These are phyloP conservation scores for Oemleria cerasiformis DNA, from an alignment of 306 rosid species.

Conservation along the genomic window DNA sequence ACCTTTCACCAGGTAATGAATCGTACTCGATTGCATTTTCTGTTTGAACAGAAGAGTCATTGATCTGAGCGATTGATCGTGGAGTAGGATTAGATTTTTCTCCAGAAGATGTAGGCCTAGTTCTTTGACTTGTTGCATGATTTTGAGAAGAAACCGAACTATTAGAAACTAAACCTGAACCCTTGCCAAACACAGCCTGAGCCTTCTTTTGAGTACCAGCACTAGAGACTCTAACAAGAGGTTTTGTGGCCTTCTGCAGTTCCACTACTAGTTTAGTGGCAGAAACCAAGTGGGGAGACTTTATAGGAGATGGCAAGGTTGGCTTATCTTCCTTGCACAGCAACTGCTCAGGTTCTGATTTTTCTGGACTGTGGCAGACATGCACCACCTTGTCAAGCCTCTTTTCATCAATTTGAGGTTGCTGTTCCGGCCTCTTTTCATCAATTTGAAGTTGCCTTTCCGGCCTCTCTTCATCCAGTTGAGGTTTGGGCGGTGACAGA, in stretches of 20 bases:
- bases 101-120: conserved; percentile 45
- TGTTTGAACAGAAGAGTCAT: conserved; percentile 40
- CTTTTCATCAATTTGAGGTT: conserved; percentile 30
- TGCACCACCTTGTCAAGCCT: conserved; percentile 38
- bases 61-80: conserved; percentile 35
- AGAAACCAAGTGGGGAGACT: conserved; percentile 52
- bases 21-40: conserved; percentile 48
- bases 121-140: conserved; percentile 47
- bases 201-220: conserved; percentile 49
- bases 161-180: conserved; percentile 25
- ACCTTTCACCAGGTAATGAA: conserved; percentile 66
- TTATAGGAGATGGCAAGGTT: conserved; percentile 52
- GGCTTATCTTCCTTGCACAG: conserved; percentile 49
- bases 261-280: conserved; percentile 45
- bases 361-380: conserved; percentile 40
- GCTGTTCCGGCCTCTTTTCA: conserved; percentile 23
- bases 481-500: conserved; percentile 37
- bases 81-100: conserved; percentile 59
- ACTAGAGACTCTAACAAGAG: conserved; percentile 41
- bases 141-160: conserved; percentile 49
- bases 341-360: conserved; percentile 46
- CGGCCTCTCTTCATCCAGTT: conserved; percentile 17
- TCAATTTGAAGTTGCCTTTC: conserved; percentile 25
- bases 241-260: conserved; percentile 51
- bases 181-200: conserved; percentile 47